A percentile compares a stretch with the other conserved stretches of the same genome.
Conservation (phyloP, 73 alveolate species). For the Uronychia binucleata region DNA sequence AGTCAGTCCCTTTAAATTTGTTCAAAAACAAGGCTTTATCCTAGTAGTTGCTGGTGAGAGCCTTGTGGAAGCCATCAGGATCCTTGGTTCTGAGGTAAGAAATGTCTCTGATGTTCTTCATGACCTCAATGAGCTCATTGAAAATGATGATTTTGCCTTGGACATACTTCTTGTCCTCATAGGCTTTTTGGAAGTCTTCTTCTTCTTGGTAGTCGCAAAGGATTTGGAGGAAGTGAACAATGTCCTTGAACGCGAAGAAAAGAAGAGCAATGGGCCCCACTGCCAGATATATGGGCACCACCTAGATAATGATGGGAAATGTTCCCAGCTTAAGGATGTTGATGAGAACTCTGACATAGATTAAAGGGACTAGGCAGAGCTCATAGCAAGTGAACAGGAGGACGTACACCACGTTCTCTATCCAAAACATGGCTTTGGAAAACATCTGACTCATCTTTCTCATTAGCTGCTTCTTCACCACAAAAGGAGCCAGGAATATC, state of each 20-base stretch:
- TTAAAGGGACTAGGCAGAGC: slow-evolving; percentile 18
- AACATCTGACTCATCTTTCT: slow-evolving; percentile 13
- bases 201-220: slow-evolving; percentile 24
- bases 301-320: neutral
- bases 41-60: slow-evolving; percentile 14
- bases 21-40: too few species aligned
- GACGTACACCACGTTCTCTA: slow-evolving; percentile 31
- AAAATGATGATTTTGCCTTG: slow-evolving; percentile 27
- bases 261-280: slow-evolving; percentile 18
- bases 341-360: slow-evolving; percentile 14
- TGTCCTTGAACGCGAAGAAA: slow-evolving; percentile 13
- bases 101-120: slow-evolving; percentile 43
- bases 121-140: slow-evolving; percentile 59
- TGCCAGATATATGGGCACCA: slow-evolving; percentile 9
- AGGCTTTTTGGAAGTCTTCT: neutral
- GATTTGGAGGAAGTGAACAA: slow-evolving; percentile 26
- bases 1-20: too few species aligned
- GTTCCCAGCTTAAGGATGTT: slow-evolving; percentile 25
- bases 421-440: slow-evolving; percentile 34
- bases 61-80: slow-evolving; percentile 19
- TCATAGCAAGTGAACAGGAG: slow-evolving; percentile 7
- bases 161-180: slow-evolving; percentile 24
- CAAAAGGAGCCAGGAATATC: slow-evolving; percentile 31
- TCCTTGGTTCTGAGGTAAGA: slow-evolving; percentile 28
- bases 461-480: slow-evolving; percentile 16